Conservation (phyloP, 2,329 filamentous ascomycete genomes). For the Ascosphaera acerosa region DNA sequence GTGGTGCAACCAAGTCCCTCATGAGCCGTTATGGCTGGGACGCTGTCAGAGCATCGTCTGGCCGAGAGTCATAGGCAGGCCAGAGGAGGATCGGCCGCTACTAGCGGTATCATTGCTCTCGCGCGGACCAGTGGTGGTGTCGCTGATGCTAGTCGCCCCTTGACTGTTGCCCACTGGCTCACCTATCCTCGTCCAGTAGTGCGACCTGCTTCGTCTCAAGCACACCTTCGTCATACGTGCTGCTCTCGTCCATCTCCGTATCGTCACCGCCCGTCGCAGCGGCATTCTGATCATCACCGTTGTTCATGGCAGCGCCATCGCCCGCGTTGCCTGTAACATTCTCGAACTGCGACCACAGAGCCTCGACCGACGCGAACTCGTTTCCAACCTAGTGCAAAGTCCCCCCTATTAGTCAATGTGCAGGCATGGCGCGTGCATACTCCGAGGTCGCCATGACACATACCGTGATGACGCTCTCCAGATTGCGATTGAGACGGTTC, state of each 20-base stretch:
- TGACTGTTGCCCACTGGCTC: background rate
- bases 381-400: slow-evolving; percentile 77
- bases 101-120: no score
- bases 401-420: no score
- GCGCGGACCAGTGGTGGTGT: no score
- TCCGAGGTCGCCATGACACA: slow-evolving; percentile 10
- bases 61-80: no score
- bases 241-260: slow-evolving; percentile 1
- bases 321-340: slow-evolving; percentile 55
- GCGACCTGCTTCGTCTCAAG: background rate
- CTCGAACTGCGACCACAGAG: slow-evolving; percentile 92
- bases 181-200: background rate
- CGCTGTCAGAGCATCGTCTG: no score
- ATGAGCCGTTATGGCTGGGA: no score
- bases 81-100: no score
- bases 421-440: no score
- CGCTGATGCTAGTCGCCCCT: no score
- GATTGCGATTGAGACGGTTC: slow-evolving; percentile 75
- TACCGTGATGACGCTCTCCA: slow-evolving; percentile 79
- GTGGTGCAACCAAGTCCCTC: no score
- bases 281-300: slow-evolving; percentile 2
- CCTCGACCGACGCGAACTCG: slow-evolving; percentile 92
- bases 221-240: background rate
- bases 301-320: slow-evolving; percentile 2
- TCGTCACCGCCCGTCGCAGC: slow-evolving; percentile 2